Evolutionary conservation across 2,329 filamentous ascomycete species (phyloP).

Genomic region (Trichoderma cornu-damae): DNA sequence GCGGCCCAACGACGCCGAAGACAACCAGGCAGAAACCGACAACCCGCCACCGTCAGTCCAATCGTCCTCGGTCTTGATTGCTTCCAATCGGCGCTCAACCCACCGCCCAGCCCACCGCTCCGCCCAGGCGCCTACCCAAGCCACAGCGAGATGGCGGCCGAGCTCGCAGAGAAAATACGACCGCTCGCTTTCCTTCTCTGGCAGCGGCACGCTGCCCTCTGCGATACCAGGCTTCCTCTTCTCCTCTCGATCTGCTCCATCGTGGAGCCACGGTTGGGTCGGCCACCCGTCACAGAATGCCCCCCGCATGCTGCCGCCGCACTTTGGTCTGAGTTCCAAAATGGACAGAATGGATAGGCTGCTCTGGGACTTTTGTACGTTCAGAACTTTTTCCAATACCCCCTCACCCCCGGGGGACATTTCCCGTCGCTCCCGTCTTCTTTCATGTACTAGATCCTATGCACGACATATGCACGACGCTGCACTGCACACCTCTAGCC

Average conservation of each 20-base stretch:
- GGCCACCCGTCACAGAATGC: background rate
- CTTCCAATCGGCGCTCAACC: background rate
- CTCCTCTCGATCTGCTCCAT: background rate
- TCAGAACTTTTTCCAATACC: background rate
- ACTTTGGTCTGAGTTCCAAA: slow-evolving; percentile 30
- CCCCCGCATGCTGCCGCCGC: slow-evolving; percentile 24
- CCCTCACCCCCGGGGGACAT: background rate
- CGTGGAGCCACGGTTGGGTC: background rate
- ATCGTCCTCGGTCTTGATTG: background rate
- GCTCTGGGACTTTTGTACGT: slow-evolving; percentile 36
- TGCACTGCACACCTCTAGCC: too few species aligned
- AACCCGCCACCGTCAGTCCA: background rate
- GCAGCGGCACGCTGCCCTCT: background rate
- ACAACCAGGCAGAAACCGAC: background rate
- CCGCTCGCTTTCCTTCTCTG: background rate
- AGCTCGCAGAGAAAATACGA: background rate
- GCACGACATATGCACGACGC: too few species aligned
- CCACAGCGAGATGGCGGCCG: background rate
- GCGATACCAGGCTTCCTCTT: background rate
- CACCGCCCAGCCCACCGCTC: background rate
- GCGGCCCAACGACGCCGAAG: background rate
- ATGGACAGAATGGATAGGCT: slow-evolving; percentile 34
- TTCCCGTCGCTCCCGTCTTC: background rate
- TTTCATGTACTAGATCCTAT: background rate
- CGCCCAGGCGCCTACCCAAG: background rate